Conservation (phyloP, 768 basidiomycete species). For the Trametes coccinea region DNA sequence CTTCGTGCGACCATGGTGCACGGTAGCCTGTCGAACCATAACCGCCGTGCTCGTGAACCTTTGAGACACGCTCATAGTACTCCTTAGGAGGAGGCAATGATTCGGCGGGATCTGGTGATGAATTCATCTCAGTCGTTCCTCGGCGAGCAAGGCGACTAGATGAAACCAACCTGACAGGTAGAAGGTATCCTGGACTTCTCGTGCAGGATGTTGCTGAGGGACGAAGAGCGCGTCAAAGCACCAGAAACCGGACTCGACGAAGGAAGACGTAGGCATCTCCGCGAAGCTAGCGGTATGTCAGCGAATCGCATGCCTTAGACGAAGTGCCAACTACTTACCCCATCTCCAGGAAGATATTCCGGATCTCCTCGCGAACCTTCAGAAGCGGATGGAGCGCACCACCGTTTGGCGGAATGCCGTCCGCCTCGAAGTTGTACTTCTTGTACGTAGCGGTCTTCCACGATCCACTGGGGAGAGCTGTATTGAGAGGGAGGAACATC, state of each 20-base stretch:
- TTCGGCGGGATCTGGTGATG: constrained; percentile 65
- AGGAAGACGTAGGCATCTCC: constrained; percentile 96
- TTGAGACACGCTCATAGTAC: constrained; percentile 84
- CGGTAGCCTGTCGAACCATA: constrained; percentile 96
- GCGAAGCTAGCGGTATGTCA: constrained; percentile 64
- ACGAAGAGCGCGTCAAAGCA: constrained; percentile 98
- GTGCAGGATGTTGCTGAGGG: constrained; percentile 97
- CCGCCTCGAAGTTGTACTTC: constrained; percentile 98
- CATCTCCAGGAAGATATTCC: constrained; percentile 99
- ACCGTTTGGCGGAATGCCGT: constrained; percentile 84
- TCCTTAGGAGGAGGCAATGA: constrained; percentile 74
- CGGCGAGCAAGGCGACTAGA: not conserved
- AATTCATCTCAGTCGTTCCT: not conserved
- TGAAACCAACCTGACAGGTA: constrained; percentile 82
- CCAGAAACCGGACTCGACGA: constrained; percentile 99
- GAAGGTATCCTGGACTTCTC: constrained; percentile 98
- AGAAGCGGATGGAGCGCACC: constrained; percentile 95
- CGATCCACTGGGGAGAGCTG: constrained; percentile 60
- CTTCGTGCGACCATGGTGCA: constrained; percentile 92
- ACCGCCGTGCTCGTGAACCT: constrained; percentile 83
- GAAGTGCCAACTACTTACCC: constrained; percentile 57
- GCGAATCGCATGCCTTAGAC: not conserved
- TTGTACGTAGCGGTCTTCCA: constrained; percentile 96
- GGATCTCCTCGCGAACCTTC: constrained; percentile 97
- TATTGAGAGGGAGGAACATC: constrained; percentile 11